Conservation (phyloP, 257 asterid genomes). For the Fraxinus quadrangulata region DNA sequence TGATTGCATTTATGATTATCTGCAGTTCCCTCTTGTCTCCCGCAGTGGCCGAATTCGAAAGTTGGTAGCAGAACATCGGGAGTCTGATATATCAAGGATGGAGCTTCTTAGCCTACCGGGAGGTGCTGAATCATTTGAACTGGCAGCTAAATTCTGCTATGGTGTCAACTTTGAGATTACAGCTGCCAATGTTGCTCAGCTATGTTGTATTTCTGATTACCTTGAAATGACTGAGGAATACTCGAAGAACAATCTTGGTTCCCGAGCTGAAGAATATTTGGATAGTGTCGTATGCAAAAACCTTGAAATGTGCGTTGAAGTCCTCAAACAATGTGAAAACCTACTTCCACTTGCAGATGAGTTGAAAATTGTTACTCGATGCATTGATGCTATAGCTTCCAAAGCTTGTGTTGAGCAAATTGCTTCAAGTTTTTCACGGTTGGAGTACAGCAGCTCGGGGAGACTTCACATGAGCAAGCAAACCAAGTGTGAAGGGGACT, state of each 20-base stretch:
- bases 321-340: constrained; percentile 73
- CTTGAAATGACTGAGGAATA: constrained; percentile 88
- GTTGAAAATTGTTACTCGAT: constrained; percentile 56
- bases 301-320: constrained; percentile 86
- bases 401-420: constrained; percentile 96
- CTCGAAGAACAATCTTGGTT: constrained; percentile 71
- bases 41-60: constrained; percentile 87
- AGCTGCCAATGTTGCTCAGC: constrained; percentile 74
- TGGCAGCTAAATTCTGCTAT: constrained; percentile 90
- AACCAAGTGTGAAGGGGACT: constrained; percentile 65
- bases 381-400: constrained; percentile 87
- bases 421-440: constrained; percentile 91
- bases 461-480: constrained; percentile 90
- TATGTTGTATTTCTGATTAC: constrained; percentile 77
- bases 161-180: constrained; percentile 92
- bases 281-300: constrained; percentile 65
- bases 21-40: constrained; percentile 95
- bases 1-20: neutral
- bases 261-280: constrained; percentile 81
- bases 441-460: constrained; percentile 93
- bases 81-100: constrained; percentile 60
- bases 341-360: constrained; percentile 95
- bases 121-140: constrained; percentile 78
- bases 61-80: constrained; percentile 74
- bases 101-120: constrained; percentile 89